Evolutionary conservation across 371 early-diverging fungal genomes (phyloP), one percentile per base, ranked within the genome.

Genomic region (Haplosporangium sp.): DNA sequence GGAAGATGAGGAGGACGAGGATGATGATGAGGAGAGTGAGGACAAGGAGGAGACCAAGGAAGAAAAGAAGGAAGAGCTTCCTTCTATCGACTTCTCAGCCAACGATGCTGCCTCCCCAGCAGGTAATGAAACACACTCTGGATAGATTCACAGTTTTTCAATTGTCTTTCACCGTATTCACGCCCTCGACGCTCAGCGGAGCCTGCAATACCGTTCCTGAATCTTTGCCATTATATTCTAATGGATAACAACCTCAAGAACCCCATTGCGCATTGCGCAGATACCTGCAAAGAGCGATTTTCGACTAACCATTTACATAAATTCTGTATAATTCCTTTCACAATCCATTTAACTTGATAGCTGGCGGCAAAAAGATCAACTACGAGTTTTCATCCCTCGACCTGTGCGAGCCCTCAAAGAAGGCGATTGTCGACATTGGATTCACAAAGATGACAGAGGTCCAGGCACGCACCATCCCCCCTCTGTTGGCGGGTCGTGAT

Each of bases 371-470:
- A 59, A 47, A 82, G 58, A 60, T 89, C 63, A 85, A 85, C 65
- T 82, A 86, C 45, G 87, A 86, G 18, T 95, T 95, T 55, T 73
- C 81, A 37, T 84, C 84, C 13, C 81, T 95, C 6, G 91, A 90
- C 12, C 75, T 91, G 56, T 85, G 86, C 50, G 91, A 91, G 42
- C 84, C 85, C 56, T 90, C 94, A 13, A 86, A 88, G 77, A 91
- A 94, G 62, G 97, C 95, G 6, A 94, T 99, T 72, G 85, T 85
- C 58, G 97, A 95, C 59, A 94, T 98, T 92, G 96, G 96, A 20
- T 99, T 98, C 82, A 88, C 88, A 38, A 85, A 85, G 63, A 99
- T 99, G 99, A 99, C 99, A 1, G 95, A 96, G 79, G 96, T 99
- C 42, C 99, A 99, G 86, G 95, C 96, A 47, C 89, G 96, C 60